A percentile compares a stretch with the other conserved stretches of the same genome.
phyloP scores from a whole-genome alignment of 2,329 filamentous ascomycete species.

The Fusarium cyanostomum region DNA sequence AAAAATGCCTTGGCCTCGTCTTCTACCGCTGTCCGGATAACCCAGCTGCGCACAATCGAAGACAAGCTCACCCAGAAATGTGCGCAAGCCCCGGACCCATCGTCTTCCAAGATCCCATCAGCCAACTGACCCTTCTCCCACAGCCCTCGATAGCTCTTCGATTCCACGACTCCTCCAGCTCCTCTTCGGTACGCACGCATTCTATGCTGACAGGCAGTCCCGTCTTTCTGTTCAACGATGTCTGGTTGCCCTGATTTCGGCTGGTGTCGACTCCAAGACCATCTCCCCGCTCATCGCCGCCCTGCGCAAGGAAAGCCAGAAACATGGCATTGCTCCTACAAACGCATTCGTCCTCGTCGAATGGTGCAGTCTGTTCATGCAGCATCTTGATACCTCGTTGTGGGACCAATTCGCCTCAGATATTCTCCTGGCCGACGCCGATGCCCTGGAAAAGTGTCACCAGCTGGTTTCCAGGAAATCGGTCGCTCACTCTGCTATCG shows the following conservation, averaged over 20 bases:
- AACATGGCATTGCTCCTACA: slow-evolving; percentile 77
- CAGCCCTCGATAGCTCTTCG: slow-evolving; percentile 60
- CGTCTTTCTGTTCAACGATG: slow-evolving; percentile 85
- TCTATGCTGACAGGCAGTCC: slow-evolving; percentile 87
- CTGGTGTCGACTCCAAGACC: slow-evolving; percentile 61
- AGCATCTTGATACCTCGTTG: slow-evolving; percentile 69
- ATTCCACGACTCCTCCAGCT: slow-evolving; percentile 70
- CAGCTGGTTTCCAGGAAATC: slow-evolving; percentile 70
- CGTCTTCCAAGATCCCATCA: slow-evolving; percentile 9
- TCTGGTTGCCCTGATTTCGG: slow-evolving; percentile 72
- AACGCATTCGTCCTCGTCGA: slow-evolving; percentile 90
- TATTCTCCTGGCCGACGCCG: slow-evolving; percentile 74
- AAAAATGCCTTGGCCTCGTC: slow-evolving; percentile 67
- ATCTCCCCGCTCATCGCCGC: slow-evolving; percentile 72
- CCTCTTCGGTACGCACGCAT: slow-evolving; percentile 86
- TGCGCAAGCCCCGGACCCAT: slow-evolving; percentile 47
- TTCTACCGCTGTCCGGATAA: slow-evolving; percentile 66
- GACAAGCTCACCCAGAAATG: slow-evolving; percentile 66
- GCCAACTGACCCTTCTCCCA: slow-evolving; percentile 31
- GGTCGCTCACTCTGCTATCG: slow-evolving; percentile 76
- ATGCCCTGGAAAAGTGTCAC: slow-evolving; percentile 80
- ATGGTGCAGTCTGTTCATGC: slow-evolving; percentile 85
- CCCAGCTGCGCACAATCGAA: slow-evolving; percentile 64
- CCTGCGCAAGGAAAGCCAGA: slow-evolving; percentile 77
- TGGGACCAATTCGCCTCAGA: slow-evolving; percentile 74